Evolutionary conservation across 2,329 filamentous ascomycete genomes (phyloP), one percentile per base, ranked within the genome.

Genomic region (Ceratocystis smalleyi): DNA sequence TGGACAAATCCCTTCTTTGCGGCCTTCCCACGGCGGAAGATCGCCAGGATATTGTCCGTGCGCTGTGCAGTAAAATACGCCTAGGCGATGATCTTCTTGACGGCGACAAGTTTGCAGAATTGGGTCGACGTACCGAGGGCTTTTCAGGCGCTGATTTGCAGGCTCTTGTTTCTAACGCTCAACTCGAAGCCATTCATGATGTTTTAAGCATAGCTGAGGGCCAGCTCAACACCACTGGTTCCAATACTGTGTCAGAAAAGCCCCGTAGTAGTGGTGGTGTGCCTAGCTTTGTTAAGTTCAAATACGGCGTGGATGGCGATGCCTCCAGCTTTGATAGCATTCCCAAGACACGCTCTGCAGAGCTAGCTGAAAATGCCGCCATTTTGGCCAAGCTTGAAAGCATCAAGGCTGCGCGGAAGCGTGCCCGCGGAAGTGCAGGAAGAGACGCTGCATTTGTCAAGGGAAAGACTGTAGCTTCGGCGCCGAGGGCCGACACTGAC

Each of bases 161-260:
- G 73, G 94, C 92, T 0, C 81, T 99, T 5, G 85, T 97, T 54
- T 96, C 95, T 70, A 99, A 99, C 69, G 91, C 94, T 0, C 94
- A 99, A 73, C 81, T 99, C 5, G 92, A 97, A 76, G 94, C 94
- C 32, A 96, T 99, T 68, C 94, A 99, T 72, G 91, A 96, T 69
- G 85, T 95, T 1, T 81, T 99, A 0, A 86, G 84, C 63, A 83
- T 86, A 68, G 4, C 68, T 70, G 78, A 83, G 54, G 70, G 69
- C 69, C 30, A 71, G 70, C 19, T 70, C 68, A 35, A 60, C 61
- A 43, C 73, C 71, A 57, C 72, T 10, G 71, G 73, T n/a, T 73
- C 71, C 67, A 71, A 74, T 65, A 7, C 45, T 17, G 12, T 17
- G 3, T 27, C 63, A 2, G 55, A 32, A 8, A 64, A 64, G 35